Conservation (phyloP, 306 rosid genomes). For the Crotalaria pallida region DNA sequence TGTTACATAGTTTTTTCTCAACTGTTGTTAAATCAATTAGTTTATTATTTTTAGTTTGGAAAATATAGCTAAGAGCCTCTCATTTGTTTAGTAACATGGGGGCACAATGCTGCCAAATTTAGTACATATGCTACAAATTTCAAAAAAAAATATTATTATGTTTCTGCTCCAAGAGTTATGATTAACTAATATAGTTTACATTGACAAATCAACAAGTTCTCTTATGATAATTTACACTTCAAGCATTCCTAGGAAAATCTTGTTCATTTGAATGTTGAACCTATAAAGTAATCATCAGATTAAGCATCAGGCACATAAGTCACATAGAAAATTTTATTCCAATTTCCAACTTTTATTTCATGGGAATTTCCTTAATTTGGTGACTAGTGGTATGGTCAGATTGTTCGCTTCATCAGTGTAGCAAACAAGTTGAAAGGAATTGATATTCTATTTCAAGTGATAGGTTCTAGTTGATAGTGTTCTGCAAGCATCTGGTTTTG, state of each 20-base stretch:
- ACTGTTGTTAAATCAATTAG: no score
- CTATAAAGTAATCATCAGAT: background rate
- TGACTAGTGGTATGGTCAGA: constrained; percentile 17
- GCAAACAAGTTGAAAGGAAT: constrained; percentile 37
- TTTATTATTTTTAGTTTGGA: no score
- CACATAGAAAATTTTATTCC: background rate
- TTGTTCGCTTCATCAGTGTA: constrained; percentile 24
- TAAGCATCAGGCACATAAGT: background rate
- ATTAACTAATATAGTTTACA: background rate
- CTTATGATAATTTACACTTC: background rate
- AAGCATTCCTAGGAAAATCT: background rate
- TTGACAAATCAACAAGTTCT: background rate
- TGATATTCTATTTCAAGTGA: constrained; percentile 9
- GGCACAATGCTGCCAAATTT: background rate
- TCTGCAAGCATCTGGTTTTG: constrained; percentile 45
- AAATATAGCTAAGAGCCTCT: background rate
- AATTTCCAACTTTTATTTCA: constrained; percentile 9
- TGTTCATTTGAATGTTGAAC: background rate
- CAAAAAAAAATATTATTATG: background rate
- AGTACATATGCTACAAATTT: no score
- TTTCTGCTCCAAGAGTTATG: background rate
- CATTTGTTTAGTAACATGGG: background rate
- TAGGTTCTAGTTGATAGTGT: constrained; percentile 26
- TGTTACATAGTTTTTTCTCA: background rate
- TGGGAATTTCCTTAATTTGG: background rate